Evolutionary conservation across 345 rosid species (phyloP), one percentile per base, ranked within the genome.

Genomic region (Eucalyptus grandis): DNA sequence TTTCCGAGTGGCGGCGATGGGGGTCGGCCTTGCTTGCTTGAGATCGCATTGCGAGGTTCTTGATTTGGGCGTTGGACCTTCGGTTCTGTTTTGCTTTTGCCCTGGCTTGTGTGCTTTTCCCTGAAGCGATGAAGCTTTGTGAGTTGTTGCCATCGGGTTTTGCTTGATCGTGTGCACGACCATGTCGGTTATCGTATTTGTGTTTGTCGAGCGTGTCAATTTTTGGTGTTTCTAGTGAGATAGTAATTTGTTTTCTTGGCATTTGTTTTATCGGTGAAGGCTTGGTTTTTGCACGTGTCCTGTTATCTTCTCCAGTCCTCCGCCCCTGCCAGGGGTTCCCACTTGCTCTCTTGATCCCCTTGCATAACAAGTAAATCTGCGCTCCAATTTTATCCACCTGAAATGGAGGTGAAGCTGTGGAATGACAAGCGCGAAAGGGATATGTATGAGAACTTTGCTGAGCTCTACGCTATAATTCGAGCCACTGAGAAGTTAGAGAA

Each of bases 401-500:
- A 87, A 90, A 98, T 97, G 99, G 99, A 98, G 94, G 98, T 97
- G 90, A 97, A 96, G 92, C 93, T 96, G 92, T 98, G 99, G 98
- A 94, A 94, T 85, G 99, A 97, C 94, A 97, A 98, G 97, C 98
- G 98, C 3, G 99, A 97, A 91, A 94, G 99, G 92, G 99, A 97
- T 89, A 96, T 97, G 99, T 96, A 96, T 49, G 99, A 97, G 90
- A 98, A 97, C 87, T 98, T 98, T 89, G 98, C 99, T 0, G 99
- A 97, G 96, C 96, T 98, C 16, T 98, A 94, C 58, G 99, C 99
- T 31, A 98, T 98, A 86, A 96, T 98, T 90, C 97, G 96, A 89
- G 99, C 99, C 86, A 97, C 99, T 1, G 99, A 98, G 95, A 98
- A 98, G 96, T 98, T 98, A 46, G 99, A 97, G 88, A 97, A 97